Conservation (phyloP, 495 filamentous ascomycete species). For the Podospora pseudocomata region DNA sequence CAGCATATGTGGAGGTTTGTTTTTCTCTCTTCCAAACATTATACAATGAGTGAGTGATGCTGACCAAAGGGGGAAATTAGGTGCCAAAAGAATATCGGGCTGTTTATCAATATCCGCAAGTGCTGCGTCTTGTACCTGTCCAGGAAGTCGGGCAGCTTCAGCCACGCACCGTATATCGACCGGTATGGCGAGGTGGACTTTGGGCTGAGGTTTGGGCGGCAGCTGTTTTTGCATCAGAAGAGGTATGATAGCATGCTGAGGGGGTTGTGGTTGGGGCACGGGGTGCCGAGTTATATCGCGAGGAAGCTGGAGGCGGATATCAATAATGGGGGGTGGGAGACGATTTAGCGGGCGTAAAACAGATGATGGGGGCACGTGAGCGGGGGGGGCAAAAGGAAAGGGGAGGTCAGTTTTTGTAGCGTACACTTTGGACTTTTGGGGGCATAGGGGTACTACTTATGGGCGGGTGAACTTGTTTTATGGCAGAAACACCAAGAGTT, state of each 20-base stretch:
- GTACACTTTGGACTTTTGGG: no score
- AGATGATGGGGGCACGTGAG: no score
- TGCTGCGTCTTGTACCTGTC: conserved; percentile 85
- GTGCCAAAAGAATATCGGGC: conserved; percentile 81
- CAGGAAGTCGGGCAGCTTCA: conserved; percentile 76
- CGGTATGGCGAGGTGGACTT: conserved; percentile 88
- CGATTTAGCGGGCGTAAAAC: conserved; percentile 30
- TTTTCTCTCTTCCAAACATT: conserved; percentile 4
- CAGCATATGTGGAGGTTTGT: conserved; percentile 77
- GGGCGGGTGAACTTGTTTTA: no score
- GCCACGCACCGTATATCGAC: conserved; percentile 87
- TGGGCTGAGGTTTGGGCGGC: conserved; percentile 73
- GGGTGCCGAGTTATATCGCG: conserved; percentile 82
- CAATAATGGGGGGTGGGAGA: conserved; percentile 97
- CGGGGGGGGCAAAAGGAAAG: no score
- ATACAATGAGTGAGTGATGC: neutral
- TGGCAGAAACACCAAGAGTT: no score
- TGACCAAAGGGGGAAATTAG: conserved; percentile 38
- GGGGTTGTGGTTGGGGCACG: conserved; percentile 81
- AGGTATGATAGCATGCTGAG: conserved; percentile 85
- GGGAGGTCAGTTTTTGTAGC: no score
- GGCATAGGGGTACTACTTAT: no score
- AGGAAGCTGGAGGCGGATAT: conserved; percentile 89
- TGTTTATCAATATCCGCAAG: conserved; percentile 95
- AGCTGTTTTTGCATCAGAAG: conserved; percentile 87